Evolutionary conservation across 2,329 filamentous ascomycete genomes (phyloP), one percentile per base, ranked within the genome.

Genomic region (Cytospora leucostoma): DNA sequence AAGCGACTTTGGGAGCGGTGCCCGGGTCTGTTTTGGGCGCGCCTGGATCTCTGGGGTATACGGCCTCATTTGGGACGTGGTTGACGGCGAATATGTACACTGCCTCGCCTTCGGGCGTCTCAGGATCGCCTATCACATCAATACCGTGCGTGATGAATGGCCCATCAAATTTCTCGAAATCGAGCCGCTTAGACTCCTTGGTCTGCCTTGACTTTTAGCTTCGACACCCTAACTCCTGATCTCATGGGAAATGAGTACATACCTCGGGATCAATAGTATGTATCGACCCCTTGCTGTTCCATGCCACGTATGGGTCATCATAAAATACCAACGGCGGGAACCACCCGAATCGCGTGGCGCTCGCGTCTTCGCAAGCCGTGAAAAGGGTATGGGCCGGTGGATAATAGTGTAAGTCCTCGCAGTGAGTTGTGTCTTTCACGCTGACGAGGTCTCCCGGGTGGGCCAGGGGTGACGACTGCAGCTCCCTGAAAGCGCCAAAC

Each of bases 31-130:
- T 21, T 12, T 54, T 27, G 6, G 60, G 56, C 6, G 38, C 51
- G 47, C 56, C 63, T 19, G 53, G 57, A 7, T 59, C 50, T n/a
- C 57, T 57, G 15, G 61, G 64, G 35, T 38, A 65, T n/a, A 64
- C 38, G 19, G 57, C 61, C 12, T 58, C 52, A 21, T 86, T 81
- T 0, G 84, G 81, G 1, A 82, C 67, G 61, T 88, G 86, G 67
- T 88, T 88, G 56, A 88, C 72, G 0, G 82, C 85, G 60, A 84
- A 84, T 53, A 88, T 82, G 67, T 85, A 88, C 7, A 88, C 80
- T 0, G 82, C 74, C 1, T 75, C 70, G 11, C 70, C 70, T 3
- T 65, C 65, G 2, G 72, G 40, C 2, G 68, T 68, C 2, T 77
- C 68, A 0, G 78, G 79, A 65, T 87, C 83, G 3, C 76, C 71